A percentile compares a stretch with the other conserved stretches of the same genome.
Evolutionary conservation across 2,329 filamentous ascomycete species (phyloP).

Genomic region (Chaetothyriales sp.): DNA sequence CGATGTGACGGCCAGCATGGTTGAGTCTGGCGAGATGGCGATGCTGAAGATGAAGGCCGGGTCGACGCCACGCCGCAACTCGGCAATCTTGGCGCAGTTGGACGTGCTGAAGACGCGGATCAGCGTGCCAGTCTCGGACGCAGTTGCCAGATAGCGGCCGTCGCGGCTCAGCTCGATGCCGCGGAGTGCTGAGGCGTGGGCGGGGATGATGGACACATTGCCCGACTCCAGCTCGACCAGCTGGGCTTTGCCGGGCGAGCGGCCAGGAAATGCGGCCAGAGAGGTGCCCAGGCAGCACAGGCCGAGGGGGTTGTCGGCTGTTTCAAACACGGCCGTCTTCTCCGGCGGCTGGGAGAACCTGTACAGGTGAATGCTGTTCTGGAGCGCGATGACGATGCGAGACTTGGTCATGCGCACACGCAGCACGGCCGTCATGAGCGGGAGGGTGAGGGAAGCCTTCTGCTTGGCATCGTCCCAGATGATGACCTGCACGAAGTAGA

Average conservation of each 20-base stretch:
- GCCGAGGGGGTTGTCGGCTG: conserved; percentile 67
- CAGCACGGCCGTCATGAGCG: conserved; percentile 64
- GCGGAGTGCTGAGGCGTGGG: conserved; percentile 64
- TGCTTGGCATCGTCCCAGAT: conserved; percentile 84
- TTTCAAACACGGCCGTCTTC: conserved; percentile 64
- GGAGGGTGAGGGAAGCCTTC: conserved; percentile 58
- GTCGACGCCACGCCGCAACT: conserved; percentile 79
- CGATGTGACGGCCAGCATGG: conserved; percentile 74
- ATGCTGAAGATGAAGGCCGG: conserved; percentile 75
- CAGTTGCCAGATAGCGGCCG: conserved; percentile 69
- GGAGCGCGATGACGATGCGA: conserved; percentile 63
- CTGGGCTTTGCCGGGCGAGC: conserved; percentile 75
- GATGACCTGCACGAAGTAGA: conserved; percentile 37
- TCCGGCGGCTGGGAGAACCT: conserved; percentile 58
- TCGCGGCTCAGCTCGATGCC: conserved; percentile 68
- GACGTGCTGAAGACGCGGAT: conserved; percentile 70
- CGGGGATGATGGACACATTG: conserved; percentile 85
- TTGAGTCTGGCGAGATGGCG: conserved; percentile 68
- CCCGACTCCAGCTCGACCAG: conserved; percentile 62
- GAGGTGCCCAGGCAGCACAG: conserved; percentile 63
- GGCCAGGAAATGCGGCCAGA: conserved; percentile 70
- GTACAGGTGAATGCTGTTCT: conserved; percentile 71
- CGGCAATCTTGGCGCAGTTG: conserved; percentile 65
- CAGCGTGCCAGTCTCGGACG: conserved; percentile 79
- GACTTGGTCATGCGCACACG: conserved; percentile 63